Evolutionary conservation across 305 asterid species (phyloP), one percentile per base, ranked within the genome.

Genomic region (Fraxinus xanthoxyloides): DNA sequence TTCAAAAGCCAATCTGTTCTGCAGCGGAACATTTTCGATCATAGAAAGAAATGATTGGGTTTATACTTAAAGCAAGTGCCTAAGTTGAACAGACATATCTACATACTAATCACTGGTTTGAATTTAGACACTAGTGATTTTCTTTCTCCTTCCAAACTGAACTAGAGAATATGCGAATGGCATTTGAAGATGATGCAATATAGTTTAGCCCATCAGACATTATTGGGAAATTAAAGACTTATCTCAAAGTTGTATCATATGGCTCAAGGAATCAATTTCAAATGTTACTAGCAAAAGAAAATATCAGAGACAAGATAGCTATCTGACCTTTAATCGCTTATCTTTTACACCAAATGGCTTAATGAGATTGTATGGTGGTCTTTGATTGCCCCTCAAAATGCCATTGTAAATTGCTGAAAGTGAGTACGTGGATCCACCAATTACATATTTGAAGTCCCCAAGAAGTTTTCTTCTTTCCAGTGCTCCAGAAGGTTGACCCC

Each of bases 401-500:
- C 98, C 98, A 77, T 92, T 93, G 31, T 92, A 89, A 43, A 93
- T 91, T 63, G 90, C 95, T 76, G 98, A 93, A 78, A 95, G 98
- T 43, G 98, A 93, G 79, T 90, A 93, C 40, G 93, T 87, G 79
- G 92, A 88, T 84, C 97, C 97, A 84, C 98, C 95, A 82, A 95
- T 95, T 40, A 95, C 98, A 84, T 95, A 95, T 85, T 92, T 95
- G 89, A 95, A 95, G 77, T 92, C 97, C 76, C 98, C 97, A 78
- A 90, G 89, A 65, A 93, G 86, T 81, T 86, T 92, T 75, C 93
- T 90, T 82, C 98, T 90, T 82, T 93, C 98, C 26, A 93, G 84
- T 48, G 94, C 84, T 75, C 98, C 92, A 6, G 91, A 79, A 73
- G 98, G 97, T 85, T 90, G 98, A 9, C 97, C 98, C 87, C 90